A percentile compares a stretch with the other conserved stretches of the same genome.
These are phyloP conservation scores for Taphrina wiesneri DNA, from an alignment of 1,139 yeast genomes.

Conservation along the genomic window DNA sequence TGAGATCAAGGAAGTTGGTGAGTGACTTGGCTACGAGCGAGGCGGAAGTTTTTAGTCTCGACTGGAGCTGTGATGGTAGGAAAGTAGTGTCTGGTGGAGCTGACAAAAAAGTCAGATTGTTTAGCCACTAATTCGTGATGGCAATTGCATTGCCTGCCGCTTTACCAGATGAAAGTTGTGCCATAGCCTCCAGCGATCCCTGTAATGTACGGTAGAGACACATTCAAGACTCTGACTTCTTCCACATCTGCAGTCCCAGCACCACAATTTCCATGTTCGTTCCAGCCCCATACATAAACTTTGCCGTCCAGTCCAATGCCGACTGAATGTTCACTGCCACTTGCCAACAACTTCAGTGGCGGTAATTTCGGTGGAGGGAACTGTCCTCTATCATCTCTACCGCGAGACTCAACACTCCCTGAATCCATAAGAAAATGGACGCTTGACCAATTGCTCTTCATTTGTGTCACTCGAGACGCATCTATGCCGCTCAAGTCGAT, in stretches of 20 bases:
- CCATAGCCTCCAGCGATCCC: conserved; percentile 34
- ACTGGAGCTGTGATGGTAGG: conserved; percentile 95
- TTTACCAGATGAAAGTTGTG: conserved; percentile 20
- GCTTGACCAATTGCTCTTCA: conserved; percentile 69
- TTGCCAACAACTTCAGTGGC: conserved; percentile 44
- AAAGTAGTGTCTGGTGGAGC: conserved; percentile 95
- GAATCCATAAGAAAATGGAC: conserved; percentile 52
- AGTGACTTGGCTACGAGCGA: conserved; percentile 94
- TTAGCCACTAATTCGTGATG: conserved; percentile 64
- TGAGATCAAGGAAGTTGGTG: conserved; percentile 74
- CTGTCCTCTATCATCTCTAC: conserved; percentile 81
- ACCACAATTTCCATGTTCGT: conserved; percentile 97
- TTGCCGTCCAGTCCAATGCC: conserved; percentile 45
- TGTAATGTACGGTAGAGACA: neutral
- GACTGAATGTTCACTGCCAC: conserved; percentile 89
- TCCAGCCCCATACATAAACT: conserved; percentile 94
- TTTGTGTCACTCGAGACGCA: neutral
- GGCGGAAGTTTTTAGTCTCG: conserved; percentile 96
- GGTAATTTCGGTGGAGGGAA: conserved; percentile 45
- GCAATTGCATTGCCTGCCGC: neutral
- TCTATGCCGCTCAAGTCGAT: neutral
- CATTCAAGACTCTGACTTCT: conserved; percentile 1
- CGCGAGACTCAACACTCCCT: conserved; percentile 53
- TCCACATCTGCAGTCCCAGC: conserved; percentile 29
- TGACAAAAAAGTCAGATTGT: conserved; percentile 86